phyloP scores from a whole-genome alignment of 805 yeast species.

The Saturnispora dispora region DNA sequence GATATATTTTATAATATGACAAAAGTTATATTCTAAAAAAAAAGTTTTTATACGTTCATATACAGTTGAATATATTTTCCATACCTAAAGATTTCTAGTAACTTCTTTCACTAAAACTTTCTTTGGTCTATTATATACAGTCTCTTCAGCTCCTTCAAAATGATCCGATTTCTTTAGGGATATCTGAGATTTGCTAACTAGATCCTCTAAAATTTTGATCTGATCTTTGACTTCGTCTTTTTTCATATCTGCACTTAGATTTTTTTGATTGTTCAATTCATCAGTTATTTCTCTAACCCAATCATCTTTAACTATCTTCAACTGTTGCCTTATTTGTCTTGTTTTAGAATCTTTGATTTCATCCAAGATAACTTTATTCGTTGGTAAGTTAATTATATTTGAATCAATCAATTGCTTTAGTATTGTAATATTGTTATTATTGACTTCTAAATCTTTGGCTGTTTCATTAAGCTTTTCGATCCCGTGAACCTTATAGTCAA shows the following conservation, averaged over 20 bases:
- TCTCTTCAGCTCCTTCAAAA: constrained; percentile 4
- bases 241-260: constrained; percentile 1
- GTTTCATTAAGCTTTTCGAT: constrained; percentile 1
- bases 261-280: constrained; percentile 1
- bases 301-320: constrained; percentile 20
- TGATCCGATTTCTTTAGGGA: constrained; percentile 2
- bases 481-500: constrained; percentile 15
- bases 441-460: constrained; percentile 12
- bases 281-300: constrained; percentile 10
- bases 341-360: constrained; percentile 11
- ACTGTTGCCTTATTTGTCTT: constrained; percentile 15
- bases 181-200: constrained; percentile 16
- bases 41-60: background rate
- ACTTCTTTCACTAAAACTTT: constrained; percentile 10
- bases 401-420: constrained; percentile 16
- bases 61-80: background rate
- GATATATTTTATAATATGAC: constrained; percentile 35
- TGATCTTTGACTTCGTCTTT: constrained; percentile 14
- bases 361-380: constrained; percentile 16
- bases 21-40: constrained; percentile 9
- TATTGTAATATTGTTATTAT: constrained; percentile 10
- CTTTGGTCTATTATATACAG: constrained; percentile 10
- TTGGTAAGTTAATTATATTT: constrained; percentile 18
- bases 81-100: constrained; percentile 8
- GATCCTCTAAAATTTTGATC: constrained; percentile 15